Evolutionary conservation across 192 early-diverging fungal genomes (phyloP).

Genomic region (Rhizophagus prolifer): DNA sequence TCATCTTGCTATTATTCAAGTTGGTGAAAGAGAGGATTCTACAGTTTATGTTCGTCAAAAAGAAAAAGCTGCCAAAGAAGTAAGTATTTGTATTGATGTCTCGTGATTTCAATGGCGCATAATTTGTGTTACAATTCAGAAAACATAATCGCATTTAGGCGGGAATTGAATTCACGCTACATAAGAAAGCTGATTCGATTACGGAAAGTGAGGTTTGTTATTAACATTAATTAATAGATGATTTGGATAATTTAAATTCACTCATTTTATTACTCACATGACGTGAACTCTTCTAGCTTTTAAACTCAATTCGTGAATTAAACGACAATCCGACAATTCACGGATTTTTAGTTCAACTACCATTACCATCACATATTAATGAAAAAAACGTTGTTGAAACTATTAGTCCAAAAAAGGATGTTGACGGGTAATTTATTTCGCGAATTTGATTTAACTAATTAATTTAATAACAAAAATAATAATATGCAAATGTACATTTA

Average conservation of each 20-base stretch:
- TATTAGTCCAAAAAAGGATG: constrained; percentile 86
- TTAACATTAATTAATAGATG: neutral
- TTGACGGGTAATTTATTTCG: constrained; percentile 76
- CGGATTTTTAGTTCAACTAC: constrained; percentile 95
- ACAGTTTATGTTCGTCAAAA: constrained; percentile 93
- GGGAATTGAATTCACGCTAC: constrained; percentile 75
- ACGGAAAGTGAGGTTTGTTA: constrained; percentile 61
- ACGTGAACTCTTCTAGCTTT: constrained; percentile 44
- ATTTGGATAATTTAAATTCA: neutral
- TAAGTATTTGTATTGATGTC: constrained; percentile 38
- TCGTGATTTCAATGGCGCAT: constrained; percentile 26
- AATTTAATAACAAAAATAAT: too few species aligned
- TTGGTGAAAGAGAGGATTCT: constrained; percentile 92
- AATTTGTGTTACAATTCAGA: neutral
- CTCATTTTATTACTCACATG: neutral
- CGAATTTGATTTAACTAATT: neutral
- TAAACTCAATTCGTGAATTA: constrained; percentile 64
- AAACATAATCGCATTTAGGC: constrained; percentile 41
- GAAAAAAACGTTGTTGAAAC: constrained; percentile 82
- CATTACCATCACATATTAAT: constrained; percentile 83
- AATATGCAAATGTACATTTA: constrained; percentile 21
- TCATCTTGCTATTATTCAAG: constrained; percentile 87
- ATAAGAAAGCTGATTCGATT: constrained; percentile 64
- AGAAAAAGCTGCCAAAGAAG: constrained; percentile 83
- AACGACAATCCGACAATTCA: constrained; percentile 84